These are phyloP conservation scores for Blastobotrys arbuscula DNA, from an alignment of 1,139 yeast genomes.

Conservation along the genomic window DNA sequence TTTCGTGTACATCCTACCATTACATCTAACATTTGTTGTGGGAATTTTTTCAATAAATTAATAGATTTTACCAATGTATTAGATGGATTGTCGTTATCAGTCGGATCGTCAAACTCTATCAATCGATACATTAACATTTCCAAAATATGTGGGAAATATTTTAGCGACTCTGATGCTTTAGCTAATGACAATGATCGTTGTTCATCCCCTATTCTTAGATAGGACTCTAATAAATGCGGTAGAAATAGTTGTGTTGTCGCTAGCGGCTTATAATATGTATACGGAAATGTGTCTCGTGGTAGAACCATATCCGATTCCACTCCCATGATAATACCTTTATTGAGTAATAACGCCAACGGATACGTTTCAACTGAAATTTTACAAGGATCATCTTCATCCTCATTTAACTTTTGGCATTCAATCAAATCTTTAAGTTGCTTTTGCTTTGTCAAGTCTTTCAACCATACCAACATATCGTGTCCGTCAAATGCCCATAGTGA, in stretches of 20 bases:
- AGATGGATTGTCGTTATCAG: conserved; percentile 23
- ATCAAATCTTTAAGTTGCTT: neutral
- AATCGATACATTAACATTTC: conserved; percentile 42
- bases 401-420: neutral
- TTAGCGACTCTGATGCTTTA: conserved; percentile 37
- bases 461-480: conserved; percentile 33
- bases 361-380: conserved; percentile 35
- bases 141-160: conserved; percentile 45
- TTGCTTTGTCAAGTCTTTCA: conserved; percentile 10
- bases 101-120: conserved; percentile 27
- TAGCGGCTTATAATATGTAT: conserved; percentile 33
- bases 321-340: conserved; percentile 38
- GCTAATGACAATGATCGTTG: conserved; percentile 33
- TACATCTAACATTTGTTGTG: conserved; percentile 40
- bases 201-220: conserved; percentile 25
- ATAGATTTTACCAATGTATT: conserved; percentile 22
- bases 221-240: conserved; percentile 33
- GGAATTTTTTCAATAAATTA: conserved; percentile 31
- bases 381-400: conserved; percentile 10
- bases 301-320: conserved; percentile 36
- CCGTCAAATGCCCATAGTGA: conserved; percentile 42
- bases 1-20: conserved; percentile 58
- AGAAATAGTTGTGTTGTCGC: conserved; percentile 36
- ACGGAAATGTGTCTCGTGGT: conserved; percentile 32
- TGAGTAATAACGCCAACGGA: conserved; percentile 37